Percentiles rank a stretch among this genome's conserved stretches.
Evolutionary conservation across 257 asterid genomes (phyloP).

Genomic region (Phtheirospermum japonicum): DNA sequence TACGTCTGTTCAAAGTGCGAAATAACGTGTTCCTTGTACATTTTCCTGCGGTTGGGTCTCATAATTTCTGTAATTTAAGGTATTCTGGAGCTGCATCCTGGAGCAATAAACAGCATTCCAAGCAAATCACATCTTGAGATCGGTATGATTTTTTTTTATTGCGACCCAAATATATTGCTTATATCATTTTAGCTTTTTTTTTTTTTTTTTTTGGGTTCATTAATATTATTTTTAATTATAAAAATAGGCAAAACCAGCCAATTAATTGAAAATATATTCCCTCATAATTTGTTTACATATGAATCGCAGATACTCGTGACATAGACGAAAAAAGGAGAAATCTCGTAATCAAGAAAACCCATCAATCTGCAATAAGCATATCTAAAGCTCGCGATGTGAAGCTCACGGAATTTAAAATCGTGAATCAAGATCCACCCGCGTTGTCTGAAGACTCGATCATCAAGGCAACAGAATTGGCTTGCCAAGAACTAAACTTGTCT

Average conservation of each 20-base stretch:
- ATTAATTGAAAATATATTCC: background rate
- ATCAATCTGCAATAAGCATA: constrained; percentile 55
- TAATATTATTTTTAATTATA: background rate
- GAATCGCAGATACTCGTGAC: constrained; percentile 74
- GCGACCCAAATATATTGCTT: background rate
- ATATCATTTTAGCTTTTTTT: too few species aligned
- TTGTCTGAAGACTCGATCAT: constrained; percentile 55
- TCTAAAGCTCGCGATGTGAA: constrained; percentile 59
- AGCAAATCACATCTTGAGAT: constrained; percentile 92
- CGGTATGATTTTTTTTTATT: constrained; percentile 40
- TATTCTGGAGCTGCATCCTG: constrained; percentile 91
- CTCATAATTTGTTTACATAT: background rate
- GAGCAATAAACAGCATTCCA: constrained; percentile 98
- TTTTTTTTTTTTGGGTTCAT: background rate
- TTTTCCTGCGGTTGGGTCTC: background rate
- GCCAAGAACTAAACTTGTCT: constrained; percentile 62
- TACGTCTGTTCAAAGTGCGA: background rate
- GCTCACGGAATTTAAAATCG: constrained; percentile 68
- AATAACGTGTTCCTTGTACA: too few species aligned
- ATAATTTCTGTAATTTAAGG: constrained; percentile 38
- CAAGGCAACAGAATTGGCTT: constrained; percentile 78
- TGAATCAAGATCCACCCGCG: constrained; percentile 97
- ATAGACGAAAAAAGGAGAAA: constrained; percentile 81
- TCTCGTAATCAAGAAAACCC: constrained; percentile 61
- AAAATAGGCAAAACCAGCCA: background rate